These are phyloP conservation scores for Thuja plicata DNA, from an alignment of 83 land plant species.

Conservation along the genomic window DNA sequence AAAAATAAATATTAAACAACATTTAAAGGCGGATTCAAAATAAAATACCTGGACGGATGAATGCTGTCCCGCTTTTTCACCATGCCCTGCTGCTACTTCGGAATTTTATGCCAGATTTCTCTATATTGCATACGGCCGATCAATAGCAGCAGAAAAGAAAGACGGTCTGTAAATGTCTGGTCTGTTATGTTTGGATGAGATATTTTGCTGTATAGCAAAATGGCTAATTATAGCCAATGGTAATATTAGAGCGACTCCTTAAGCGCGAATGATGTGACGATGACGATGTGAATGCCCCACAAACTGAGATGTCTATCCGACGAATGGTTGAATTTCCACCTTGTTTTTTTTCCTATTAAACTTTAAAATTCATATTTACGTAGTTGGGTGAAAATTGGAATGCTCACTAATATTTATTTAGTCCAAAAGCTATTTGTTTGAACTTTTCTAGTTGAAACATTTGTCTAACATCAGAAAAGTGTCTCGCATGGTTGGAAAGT, in stretches of 20 bases:
- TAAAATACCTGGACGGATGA: constrained; percentile 7
- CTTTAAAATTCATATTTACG: too few relatives aligned
- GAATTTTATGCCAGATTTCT: neutral
- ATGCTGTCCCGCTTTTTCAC: constrained; percentile 11
- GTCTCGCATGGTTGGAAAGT: too few relatives aligned
- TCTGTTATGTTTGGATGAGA: neutral
- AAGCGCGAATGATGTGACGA: neutral
- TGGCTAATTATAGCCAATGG: neutral
- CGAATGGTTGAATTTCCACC: neutral
- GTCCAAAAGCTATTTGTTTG: too few relatives aligned
- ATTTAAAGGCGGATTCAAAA: too few relatives aligned
- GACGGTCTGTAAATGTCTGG: neutral
- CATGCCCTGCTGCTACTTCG: constrained; percentile 6
- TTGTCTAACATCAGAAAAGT: too few relatives aligned
- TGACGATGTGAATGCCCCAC: neutral
- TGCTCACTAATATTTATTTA: too few relatives aligned
- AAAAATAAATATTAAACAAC: neutral
- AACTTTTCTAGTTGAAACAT: too few relatives aligned
- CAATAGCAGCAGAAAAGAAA: neutral
- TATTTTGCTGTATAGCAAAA: neutral
- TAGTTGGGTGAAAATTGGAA: too few relatives aligned
- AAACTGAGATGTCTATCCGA: too few relatives aligned
- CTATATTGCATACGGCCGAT: neutral
- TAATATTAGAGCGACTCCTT: neutral
- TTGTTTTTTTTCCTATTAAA: too few relatives aligned